Percentiles rank a stretch among this genome's conserved stretches.
Evolutionary conservation across 306 rosid species (phyloP).

Genomic region (Sicyos edulis): DNA sequence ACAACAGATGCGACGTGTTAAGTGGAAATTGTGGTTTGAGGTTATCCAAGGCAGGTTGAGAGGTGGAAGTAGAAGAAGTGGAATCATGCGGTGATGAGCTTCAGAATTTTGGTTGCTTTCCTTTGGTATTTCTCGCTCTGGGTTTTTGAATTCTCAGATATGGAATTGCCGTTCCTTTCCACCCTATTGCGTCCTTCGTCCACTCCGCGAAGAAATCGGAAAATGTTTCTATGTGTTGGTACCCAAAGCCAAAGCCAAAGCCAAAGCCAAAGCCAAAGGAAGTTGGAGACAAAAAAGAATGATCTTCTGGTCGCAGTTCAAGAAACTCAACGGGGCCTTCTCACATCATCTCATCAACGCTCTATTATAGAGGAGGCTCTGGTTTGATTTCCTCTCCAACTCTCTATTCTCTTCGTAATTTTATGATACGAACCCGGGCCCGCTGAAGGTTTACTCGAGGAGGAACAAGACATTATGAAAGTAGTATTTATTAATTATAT

Average conservation of each 20-base stretch:
- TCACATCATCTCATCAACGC: constrained; percentile 71
- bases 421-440: too few species aligned
- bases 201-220: not conserved
- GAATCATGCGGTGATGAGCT: too few species aligned
- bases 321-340: constrained; percentile 77
- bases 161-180: constrained; percentile 27
- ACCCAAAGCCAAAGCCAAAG: not conserved
- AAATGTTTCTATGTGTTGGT: not conserved
- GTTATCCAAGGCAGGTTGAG: too few species aligned
- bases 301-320: constrained; percentile 50
- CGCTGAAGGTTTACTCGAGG: too few species aligned
- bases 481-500: too few species aligned
- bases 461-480: too few species aligned
- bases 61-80: too few species aligned
- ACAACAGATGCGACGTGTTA: too few species aligned
- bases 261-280: too few species aligned
- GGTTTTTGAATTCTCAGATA: not conserved
- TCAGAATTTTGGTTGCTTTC: too few species aligned
- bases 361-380: constrained; percentile 74
- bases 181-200: not conserved
- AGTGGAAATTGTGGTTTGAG: too few species aligned
- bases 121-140: too few species aligned
- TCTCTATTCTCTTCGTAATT: not conserved
- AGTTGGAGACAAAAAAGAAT: constrained; percentile 59
- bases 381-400: constrained; percentile 25